Conservation (phyloP, 345 rosid species). For the Murraya koenigii region DNA sequence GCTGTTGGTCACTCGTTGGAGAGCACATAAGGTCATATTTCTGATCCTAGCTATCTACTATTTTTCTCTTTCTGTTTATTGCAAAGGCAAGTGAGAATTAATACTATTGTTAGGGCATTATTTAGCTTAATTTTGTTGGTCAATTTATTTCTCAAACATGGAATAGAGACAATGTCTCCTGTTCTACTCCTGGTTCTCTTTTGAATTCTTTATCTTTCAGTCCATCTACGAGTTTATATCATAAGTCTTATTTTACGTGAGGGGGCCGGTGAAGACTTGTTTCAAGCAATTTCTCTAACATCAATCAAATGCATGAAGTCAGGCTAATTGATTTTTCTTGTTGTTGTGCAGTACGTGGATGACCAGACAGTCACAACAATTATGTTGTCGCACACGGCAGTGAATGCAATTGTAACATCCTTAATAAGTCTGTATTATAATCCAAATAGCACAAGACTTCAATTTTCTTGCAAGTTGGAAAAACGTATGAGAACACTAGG, state of each 20-base stretch:
- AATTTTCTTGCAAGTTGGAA: not conserved
- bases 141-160: not conserved
- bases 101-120: not conserved
- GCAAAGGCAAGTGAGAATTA: too few species aligned
- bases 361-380: slow-evolving; percentile 16
- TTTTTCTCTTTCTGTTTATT: too few species aligned
- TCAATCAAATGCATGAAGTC: too few species aligned
- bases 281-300: too few species aligned
- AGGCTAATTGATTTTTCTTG: not conserved
- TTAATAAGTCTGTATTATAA: slow-evolving; percentile 20
- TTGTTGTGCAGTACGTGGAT: slow-evolving; percentile 22
- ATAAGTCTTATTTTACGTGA: too few species aligned
- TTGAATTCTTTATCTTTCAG: too few species aligned
- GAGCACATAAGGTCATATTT: not conserved
- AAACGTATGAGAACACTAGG: slow-evolving; percentile 13
- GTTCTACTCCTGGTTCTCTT: too few species aligned
- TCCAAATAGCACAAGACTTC: slow-evolving; percentile 11
- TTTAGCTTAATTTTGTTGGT: not conserved
- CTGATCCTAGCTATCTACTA: too few species aligned
- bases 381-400: slow-evolving; percentile 18
- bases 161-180: too few species aligned
- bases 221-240: too few species aligned
- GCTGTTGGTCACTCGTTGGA: not conserved
- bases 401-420: slow-evolving; percentile 18
- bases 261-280: too few species aligned